Evolutionary conservation across 2,329 filamentous ascomycete species (phyloP).

Genomic region (Talaromyces albobiverticillius): DNA sequence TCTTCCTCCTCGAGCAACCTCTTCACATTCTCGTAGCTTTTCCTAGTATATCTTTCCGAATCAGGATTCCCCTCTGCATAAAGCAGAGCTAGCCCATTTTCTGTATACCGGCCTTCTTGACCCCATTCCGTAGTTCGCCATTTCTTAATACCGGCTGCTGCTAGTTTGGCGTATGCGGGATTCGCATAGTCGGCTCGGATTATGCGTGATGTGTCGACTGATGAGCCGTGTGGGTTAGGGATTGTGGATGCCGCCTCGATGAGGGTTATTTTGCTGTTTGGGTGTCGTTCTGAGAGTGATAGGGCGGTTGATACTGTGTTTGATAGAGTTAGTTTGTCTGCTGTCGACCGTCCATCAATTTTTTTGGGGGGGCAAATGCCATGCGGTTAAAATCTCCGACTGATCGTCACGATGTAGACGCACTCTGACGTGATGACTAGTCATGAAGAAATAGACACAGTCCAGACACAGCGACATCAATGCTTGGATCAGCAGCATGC

Average conservation of each 20-base stretch:
- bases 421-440: too few species aligned
- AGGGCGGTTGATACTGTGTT: conserved; percentile 61
- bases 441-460: too few species aligned
- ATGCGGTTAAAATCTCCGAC: too few species aligned
- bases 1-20: conserved; percentile 28
- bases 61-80: conserved; percentile 30
- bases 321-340: neutral
- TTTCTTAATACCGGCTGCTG: conserved; percentile 69
- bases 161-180: conserved; percentile 71
- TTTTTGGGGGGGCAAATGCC: too few species aligned
- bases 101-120: conserved; percentile 40
- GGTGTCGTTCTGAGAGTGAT: conserved; percentile 61
- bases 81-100: conserved; percentile 43
- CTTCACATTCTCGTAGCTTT: conserved; percentile 42
- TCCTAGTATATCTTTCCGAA: conserved; percentile 34
- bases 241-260: conserved; percentile 56
- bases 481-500: too few species aligned
- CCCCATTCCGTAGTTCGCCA: conserved; percentile 50
- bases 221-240: conserved; percentile 58
- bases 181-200: conserved; percentile 78
- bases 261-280: conserved; percentile 53
- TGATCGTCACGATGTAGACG: too few species aligned
- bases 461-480: neutral
- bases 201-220: conserved; percentile 61
- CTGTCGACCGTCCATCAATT: too few species aligned